phyloP scores from a whole-genome alignment of 2,329 filamentous ascomycete species.

The Penicillium aurantiogriseum region DNA sequence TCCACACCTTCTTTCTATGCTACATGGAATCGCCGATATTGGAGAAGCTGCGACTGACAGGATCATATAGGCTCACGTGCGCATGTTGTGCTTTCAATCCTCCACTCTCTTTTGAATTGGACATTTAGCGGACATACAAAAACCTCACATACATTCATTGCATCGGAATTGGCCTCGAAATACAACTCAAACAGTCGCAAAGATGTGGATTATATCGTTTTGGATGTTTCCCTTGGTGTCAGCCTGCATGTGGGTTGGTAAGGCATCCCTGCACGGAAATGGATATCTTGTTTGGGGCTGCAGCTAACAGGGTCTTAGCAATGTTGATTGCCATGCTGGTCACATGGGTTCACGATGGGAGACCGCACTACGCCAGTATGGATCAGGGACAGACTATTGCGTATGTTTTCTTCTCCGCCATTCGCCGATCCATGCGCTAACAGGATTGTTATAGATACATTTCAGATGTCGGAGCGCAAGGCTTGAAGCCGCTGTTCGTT shows the following conservation, averaged over 20 bases:
- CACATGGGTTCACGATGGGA: slow-evolving; percentile 54
- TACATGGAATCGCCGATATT: neutral
- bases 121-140: neutral
- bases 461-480: slow-evolving; percentile 57
- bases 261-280: slow-evolving; percentile 8
- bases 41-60: slow-evolving; percentile 4
- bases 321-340: slow-evolving; percentile 61
- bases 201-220: slow-evolving; percentile 48
- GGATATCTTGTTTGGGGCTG: neutral
- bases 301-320: slow-evolving; percentile 35
- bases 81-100: neutral
- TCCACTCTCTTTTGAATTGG: neutral
- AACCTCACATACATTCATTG: neutral
- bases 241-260: slow-evolving; percentile 55
- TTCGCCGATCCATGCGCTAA: neutral
- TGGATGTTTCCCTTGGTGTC: slow-evolving; percentile 61
- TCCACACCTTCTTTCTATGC: neutral
- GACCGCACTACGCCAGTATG: slow-evolving; percentile 56
- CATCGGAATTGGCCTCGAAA: neutral
- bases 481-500: slow-evolving; percentile 63
- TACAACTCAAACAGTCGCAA: slow-evolving; percentile 3
- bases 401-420: slow-evolving; percentile 35
- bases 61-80: neutral
- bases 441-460: slow-evolving; percentile 37
- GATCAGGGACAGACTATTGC: slow-evolving; percentile 53